Conservation (phyloP, 768 basidiomycete species). For the Macrolepiota fuliginosa region DNA sequence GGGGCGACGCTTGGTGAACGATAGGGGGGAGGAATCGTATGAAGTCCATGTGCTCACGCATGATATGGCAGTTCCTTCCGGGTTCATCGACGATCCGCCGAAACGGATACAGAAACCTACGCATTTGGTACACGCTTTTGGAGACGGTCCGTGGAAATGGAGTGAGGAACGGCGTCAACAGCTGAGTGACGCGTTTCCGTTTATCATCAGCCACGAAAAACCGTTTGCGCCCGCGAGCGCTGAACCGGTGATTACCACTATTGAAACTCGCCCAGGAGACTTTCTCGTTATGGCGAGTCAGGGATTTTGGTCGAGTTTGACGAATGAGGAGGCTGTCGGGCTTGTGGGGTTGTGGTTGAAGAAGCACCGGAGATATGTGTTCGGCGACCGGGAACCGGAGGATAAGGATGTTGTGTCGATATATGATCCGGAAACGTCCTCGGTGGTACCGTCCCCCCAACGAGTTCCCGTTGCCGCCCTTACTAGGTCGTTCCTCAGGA, state of each 20-base stretch:
- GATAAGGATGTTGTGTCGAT: not conserved
- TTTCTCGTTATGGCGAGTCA: slow-evolving; percentile 56
- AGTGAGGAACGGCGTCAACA: slow-evolving; percentile 30
- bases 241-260: slow-evolving; percentile 47
- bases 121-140: slow-evolving; percentile 35
- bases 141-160: slow-evolving; percentile 47
- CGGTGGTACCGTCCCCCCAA: not conserved
- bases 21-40: slow-evolving; percentile 27
- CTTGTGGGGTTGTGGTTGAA: slow-evolving; percentile 27
- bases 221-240: slow-evolving; percentile 23
- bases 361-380: slow-evolving; percentile 15
- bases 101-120: not conserved
- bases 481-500: not conserved
- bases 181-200: slow-evolving; percentile 29
- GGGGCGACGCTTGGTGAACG: slow-evolving; percentile 31
- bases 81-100: slow-evolving; percentile 4
- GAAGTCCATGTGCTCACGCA: slow-evolving; percentile 37
- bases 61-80: slow-evolving; percentile 33
- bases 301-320: slow-evolving; percentile 55
- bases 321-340: slow-evolving; percentile 53
- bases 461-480: not conserved
- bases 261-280: slow-evolving; percentile 42
- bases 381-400: not conserved
- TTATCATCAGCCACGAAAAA: not conserved
- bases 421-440: slow-evolving; percentile 8